Conservation (phyloP, 2,329 filamentous ascomycete genomes). For the Capronia coronata region DNA sequence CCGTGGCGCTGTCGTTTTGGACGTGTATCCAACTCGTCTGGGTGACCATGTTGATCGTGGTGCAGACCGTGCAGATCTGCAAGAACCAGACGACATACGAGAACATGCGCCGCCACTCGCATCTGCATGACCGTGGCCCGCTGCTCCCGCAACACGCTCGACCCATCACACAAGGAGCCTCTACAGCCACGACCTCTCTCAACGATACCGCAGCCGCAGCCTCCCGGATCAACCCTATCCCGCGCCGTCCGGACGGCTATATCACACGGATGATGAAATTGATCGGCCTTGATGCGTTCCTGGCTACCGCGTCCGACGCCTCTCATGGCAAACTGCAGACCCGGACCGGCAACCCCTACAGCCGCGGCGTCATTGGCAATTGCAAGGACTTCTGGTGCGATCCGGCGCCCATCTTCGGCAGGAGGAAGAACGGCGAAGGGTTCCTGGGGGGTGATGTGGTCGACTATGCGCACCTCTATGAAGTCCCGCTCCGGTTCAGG, state of each 20-base stretch:
- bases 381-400: conserved; percentile 98
- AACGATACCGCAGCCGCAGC: conserved; percentile 27
- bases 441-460: conserved; percentile 66
- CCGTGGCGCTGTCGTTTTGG: conserved; percentile 74
- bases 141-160: conserved; percentile 42
- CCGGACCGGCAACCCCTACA: conserved; percentile 69
- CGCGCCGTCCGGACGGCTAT: conserved; percentile 55
- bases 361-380: conserved; percentile 73
- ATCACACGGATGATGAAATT: conserved; percentile 75
- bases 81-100: conserved; percentile 94
- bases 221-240: conserved; percentile 46
- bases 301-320: conserved; percentile 78
- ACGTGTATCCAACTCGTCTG: conserved; percentile 77
- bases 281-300: conserved; percentile 85
- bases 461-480: conserved; percentile 86
- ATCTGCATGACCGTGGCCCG: conserved; percentile 28
- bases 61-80: conserved; percentile 87
- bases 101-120: conserved; percentile 69
- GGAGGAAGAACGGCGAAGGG: conserved; percentile 57
- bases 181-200: conserved; percentile 31
- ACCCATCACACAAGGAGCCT: conserved; percentile 38
- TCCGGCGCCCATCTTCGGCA: conserved; percentile 70
- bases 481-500: conserved; percentile 65
- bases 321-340: conserved; percentile 40
- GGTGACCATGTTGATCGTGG: conserved; percentile 94